Evolutionary conservation across 106 monocot genomes (phyloP), one percentile per base, ranked within the genome.

Genomic region (Vanilla planifolia): DNA sequence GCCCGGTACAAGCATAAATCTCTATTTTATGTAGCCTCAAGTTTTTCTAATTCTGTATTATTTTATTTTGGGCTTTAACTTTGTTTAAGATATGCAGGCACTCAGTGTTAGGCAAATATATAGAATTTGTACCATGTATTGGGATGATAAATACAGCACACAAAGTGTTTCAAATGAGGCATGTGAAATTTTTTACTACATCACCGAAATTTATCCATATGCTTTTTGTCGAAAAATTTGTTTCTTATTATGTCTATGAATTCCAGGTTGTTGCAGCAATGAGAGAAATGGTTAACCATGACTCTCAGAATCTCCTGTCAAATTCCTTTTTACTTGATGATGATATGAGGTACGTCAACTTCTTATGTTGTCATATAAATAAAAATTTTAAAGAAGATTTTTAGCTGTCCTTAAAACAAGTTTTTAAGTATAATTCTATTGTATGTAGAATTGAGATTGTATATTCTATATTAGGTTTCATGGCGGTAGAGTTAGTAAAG

Each of bases 311-410:
- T 77, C 64, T 85, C n/a, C 56, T 68, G 11, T 84, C 98, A 29
- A 98, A 88, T 81, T 98, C 88, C 3, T 98, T 98, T 73, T 69
- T 98, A 33, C 71, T 98, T 74, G 98, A 98, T 75, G 98, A 98
- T 77, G 98, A 98, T 71, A 57, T 92, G 77, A 88, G 98, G 98
- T 92, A 70, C 33, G 41, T 46, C 60, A 0, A 19, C 33, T 40
- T 21, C 17, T 46, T 14, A 14, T 4, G n/a, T 46, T 46, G 46
- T 16, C 11, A 46, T 16, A 9, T 46, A 16, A 4, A 46, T 15
- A 9, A 14, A n/a, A n/a, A n/a, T n/a, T n/a, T n/a, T n/a, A n/a
- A n/a, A n/a, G n/a, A n/a, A n/a, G n/a, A n/a, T n/a, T n/a, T n/a
- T n/a, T n/a, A n/a, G n/a, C n/a, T n/a, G n/a, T n/a, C n/a, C n/a